Base-by-base conservation (phyloP, 345 rosid genomes). In the Aquilaria sinensis region DNA sequence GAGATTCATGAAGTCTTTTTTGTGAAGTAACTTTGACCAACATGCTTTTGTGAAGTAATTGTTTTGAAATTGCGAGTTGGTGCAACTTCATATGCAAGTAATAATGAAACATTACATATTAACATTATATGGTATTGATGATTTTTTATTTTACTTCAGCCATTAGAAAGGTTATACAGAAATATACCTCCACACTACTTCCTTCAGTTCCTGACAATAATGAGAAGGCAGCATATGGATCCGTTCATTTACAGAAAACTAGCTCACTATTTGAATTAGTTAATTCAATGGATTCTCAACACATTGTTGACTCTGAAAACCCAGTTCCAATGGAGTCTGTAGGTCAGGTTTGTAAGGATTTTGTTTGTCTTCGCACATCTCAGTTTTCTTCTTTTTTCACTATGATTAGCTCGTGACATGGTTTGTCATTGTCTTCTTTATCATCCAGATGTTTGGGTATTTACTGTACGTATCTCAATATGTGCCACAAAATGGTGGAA, bases 311-410 rank as follows among this genome's bases (percentile, higher is more conserved):
- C 56, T 81, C 90, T 37, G 48, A 76, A 53, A 74, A 80, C 61
- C 97, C 97, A 49, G 56, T 80, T 53, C 74, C 94, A 16, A 87
- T 93, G 97, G 98, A 93, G 76, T 78, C 82, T 74, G 76, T 75
- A 12, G 91, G 91, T 58, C 96, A 90, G 90, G 97, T 89, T 65
- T 51, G 67, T 62, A 31, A 51, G 10, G 55, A 57, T 69, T 57
- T 41, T 60, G 31, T 41, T 68, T 6, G 48, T 43, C 45, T 62
- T 60, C 46, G 15, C 10, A 23, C 34, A 55, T 50, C 41, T 62
- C 60, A 51, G 32, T 23, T 23, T 46, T 33, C 31, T 13, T 31
- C 33, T 31, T 62, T 56, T 51, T 43, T 13, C 23, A 10, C 29
- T 37, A 37, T 37, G 43, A 37, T 37, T 37, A 37, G 43, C 43